These are phyloP conservation scores for Coemansia sp. DNA, from an alignment of 192 early-diverging fungal genomes.

Conservation along the genomic window DNA sequence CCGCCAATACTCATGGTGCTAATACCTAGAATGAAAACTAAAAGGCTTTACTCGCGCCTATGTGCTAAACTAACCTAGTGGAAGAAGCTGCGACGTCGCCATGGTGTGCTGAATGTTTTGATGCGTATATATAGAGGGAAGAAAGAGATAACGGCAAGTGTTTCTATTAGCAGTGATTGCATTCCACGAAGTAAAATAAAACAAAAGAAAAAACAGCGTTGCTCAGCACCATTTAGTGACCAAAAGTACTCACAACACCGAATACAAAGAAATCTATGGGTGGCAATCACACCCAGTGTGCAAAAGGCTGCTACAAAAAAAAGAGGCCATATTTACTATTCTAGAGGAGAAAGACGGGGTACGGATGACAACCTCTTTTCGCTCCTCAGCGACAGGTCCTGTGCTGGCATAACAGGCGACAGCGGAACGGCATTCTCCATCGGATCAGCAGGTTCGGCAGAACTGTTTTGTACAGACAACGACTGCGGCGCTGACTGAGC, in stretches of 20 bases:
- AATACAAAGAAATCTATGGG: neutral
- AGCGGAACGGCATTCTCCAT: neutral
- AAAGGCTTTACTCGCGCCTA: too few species aligned
- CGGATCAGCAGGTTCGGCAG: neutral
- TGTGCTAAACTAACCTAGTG: slow-evolving; percentile 38
- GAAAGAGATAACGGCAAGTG: neutral
- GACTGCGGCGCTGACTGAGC: slow-evolving; percentile 19
- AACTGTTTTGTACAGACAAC: neutral
- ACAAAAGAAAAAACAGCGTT: neutral
- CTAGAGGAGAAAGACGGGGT: neutral
- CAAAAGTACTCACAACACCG: neutral
- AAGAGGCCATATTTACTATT: neutral
- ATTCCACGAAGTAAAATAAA: too few species aligned
- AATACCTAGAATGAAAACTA: too few species aligned
- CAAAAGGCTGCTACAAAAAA: neutral
- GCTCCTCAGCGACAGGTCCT: neutral
- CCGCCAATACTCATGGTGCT: neutral
- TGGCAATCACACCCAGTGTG: neutral
- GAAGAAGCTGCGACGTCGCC: slow-evolving; percentile 56
- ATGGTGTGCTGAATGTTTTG: slow-evolving; percentile 3
- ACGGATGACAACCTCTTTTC: neutral
- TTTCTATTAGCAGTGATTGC: too few species aligned
- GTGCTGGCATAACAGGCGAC: slow-evolving; percentile 1
- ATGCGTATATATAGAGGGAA: neutral
- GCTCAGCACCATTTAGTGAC: neutral